Conservation (phyloP, 345 rosid genomes). For the Rhodamnia rubescens region DNA sequence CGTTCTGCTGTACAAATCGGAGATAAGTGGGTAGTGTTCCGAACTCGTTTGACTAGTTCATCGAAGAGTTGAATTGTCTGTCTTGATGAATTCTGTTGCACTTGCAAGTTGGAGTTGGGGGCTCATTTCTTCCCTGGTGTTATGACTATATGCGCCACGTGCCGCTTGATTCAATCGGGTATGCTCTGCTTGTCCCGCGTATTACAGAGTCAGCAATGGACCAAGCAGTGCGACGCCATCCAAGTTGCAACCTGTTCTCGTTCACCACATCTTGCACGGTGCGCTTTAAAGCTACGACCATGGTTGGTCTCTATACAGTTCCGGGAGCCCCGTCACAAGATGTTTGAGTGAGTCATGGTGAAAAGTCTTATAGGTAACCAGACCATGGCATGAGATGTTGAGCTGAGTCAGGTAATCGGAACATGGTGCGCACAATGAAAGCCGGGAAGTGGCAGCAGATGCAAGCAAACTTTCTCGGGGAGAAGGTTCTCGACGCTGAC, state of each 20-base stretch:
- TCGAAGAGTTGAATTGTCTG: background rate
- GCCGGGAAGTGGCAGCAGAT: background rate
- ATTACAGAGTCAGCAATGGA: background rate
- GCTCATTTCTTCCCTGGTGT: background rate
- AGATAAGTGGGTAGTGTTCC: background rate
- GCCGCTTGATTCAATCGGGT: background rate
- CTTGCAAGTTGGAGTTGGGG: background rate
- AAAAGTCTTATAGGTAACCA: background rate
- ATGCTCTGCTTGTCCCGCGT: background rate
- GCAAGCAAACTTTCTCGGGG: background rate
- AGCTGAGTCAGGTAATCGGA: background rate
- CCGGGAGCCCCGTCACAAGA: background rate
- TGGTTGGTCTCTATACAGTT: background rate
- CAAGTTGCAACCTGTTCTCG: background rate
- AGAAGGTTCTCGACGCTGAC: background rate
- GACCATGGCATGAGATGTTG: background rate
- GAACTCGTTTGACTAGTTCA: background rate
- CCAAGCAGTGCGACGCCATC: background rate
- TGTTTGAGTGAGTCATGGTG: background rate
- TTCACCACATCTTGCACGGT: background rate
- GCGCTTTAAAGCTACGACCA: background rate
- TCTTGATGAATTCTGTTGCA: background rate
- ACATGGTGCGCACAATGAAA: background rate
- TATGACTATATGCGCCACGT: background rate
- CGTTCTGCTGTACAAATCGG: background rate